phyloP scores from a whole-genome alignment of 495 filamentous ascomycete species.

The Cercophora newfieldiana region DNA sequence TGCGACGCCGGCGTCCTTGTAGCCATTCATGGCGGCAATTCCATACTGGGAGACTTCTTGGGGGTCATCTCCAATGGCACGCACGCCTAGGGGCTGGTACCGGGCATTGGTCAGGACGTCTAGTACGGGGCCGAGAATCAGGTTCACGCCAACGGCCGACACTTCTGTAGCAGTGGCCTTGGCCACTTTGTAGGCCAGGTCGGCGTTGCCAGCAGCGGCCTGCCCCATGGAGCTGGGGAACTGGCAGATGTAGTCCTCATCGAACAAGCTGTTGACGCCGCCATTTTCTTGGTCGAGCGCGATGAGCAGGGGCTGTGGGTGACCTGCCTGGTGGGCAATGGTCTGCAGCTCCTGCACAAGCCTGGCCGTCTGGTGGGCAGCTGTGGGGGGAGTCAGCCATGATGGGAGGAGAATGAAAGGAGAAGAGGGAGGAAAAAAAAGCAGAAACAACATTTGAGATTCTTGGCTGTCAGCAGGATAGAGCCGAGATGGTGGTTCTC shows the following conservation, averaged over 20 bases:
- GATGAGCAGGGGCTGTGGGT: conserved; percentile 80
- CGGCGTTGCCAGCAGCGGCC: conserved; percentile 75
- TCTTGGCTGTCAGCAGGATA: conserved; percentile 82
- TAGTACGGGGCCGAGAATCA: conserved; percentile 86
- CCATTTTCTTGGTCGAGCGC: conserved; percentile 93
- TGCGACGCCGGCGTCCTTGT: conserved; percentile 78
- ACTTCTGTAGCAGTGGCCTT: conserved; percentile 86
- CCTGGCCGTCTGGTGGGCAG: conserved; percentile 78
- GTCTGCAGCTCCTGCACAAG: conserved; percentile 84
- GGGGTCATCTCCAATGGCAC: conserved; percentile 81
- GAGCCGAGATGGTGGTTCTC: conserved; percentile 77
- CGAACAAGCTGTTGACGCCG: conserved; percentile 89
- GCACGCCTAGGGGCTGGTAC: conserved; percentile 82
- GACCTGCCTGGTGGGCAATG: conserved; percentile 81
- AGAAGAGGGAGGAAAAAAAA: background rate
- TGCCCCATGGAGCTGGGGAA: conserved; percentile 91
- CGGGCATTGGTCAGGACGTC: conserved; percentile 87
- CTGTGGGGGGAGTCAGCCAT: conserved; percentile 50
- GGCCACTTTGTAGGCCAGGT: conserved; percentile 77
- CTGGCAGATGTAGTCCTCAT: conserved; percentile 87
- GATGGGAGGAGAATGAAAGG: background rate
- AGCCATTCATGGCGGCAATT: conserved; percentile 84
- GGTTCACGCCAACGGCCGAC: conserved; percentile 83
- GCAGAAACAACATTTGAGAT: conserved; percentile 69
- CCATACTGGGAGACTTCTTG: conserved; percentile 88